phyloP scores from a whole-genome alignment of 23 red algal species.

The Pyropia yezoensis region DNA sequence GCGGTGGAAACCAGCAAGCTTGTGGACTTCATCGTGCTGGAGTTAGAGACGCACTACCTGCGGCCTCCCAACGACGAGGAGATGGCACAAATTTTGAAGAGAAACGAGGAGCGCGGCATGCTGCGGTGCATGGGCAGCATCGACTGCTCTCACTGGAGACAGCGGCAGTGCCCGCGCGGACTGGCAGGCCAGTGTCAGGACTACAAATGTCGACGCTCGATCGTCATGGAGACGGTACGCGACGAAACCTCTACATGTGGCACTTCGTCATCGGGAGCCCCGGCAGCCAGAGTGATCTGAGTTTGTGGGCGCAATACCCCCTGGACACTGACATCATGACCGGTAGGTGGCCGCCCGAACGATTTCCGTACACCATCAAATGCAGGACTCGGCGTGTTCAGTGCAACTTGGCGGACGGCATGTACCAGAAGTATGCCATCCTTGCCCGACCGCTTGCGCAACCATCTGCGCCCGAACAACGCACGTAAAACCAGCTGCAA shows the following conservation, averaged over 20 bases:
- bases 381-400: neutral
- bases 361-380: neutral
- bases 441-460: neutral
- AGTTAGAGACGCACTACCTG: slow-evolving; percentile 10
- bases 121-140: slow-evolving; percentile 1
- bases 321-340: neutral
- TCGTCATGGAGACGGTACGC: slow-evolving; percentile 5
- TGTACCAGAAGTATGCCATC: slow-evolving; percentile 4
- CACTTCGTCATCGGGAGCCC: neutral
- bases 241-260: slow-evolving; percentile 24
- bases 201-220: slow-evolving; percentile 1
- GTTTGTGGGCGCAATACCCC: slow-evolving; percentile 1
- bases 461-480: neutral
- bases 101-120: slow-evolving; percentile 6
- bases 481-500: neutral
- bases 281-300: slow-evolving; percentile 9
- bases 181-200: slow-evolving; percentile 23
- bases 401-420: slow-evolving; percentile 12
- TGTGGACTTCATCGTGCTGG: slow-evolving; percentile 6
- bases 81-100: neutral
- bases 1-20: neutral
- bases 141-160: slow-evolving; percentile 7
- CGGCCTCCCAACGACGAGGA: slow-evolving; percentile 1
- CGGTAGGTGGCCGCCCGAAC: slow-evolving; percentile 1
- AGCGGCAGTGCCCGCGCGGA: slow-evolving; percentile 6